phyloP scores from a whole-genome alignment of 2,329 filamentous ascomycete species.

The Fonsecaea nubica region DNA sequence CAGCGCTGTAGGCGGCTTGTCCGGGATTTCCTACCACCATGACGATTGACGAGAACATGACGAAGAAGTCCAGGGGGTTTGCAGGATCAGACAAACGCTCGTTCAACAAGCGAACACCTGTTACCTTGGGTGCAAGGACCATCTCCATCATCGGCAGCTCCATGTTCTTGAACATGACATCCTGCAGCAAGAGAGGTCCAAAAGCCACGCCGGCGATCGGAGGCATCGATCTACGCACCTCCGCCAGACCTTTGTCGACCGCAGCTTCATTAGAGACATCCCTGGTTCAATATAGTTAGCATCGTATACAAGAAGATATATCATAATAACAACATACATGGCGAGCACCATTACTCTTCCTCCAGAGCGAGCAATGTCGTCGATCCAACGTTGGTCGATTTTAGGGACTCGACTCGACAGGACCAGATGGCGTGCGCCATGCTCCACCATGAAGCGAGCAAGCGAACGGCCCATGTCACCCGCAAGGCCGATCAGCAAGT shows the following conservation, averaged over 20 bases:
- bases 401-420: slow-evolving; percentile 27
- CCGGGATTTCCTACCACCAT: slow-evolving; percentile 45
- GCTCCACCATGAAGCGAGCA: slow-evolving; percentile 39
- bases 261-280: background rate
- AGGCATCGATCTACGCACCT: background rate
- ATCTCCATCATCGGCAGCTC: slow-evolving; percentile 44
- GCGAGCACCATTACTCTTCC: slow-evolving; percentile 10
- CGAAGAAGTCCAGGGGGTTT: slow-evolving; percentile 51
- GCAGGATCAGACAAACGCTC: background rate
- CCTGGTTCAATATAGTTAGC: background rate
- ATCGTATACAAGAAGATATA: background rate
- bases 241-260: background rate
- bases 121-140: slow-evolving; percentile 46
- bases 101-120: slow-evolving; percentile 36
- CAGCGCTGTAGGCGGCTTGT: slow-evolving; percentile 49
- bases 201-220: slow-evolving; percentile 5
- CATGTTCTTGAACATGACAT: slow-evolving; percentile 43
- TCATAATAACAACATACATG: background rate
- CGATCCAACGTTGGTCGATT: slow-evolving; percentile 15
- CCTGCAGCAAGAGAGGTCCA: slow-evolving; percentile 18
- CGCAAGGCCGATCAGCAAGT: slow-evolving; percentile 51
- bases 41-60: slow-evolving; percentile 50
- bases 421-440: slow-evolving; percentile 43
- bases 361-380: slow-evolving; percentile 12
- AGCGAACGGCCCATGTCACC: slow-evolving; percentile 41